phyloP scores from a whole-genome alignment of 2,329 filamentous ascomycete species.

The Apiospora sp. region DNA sequence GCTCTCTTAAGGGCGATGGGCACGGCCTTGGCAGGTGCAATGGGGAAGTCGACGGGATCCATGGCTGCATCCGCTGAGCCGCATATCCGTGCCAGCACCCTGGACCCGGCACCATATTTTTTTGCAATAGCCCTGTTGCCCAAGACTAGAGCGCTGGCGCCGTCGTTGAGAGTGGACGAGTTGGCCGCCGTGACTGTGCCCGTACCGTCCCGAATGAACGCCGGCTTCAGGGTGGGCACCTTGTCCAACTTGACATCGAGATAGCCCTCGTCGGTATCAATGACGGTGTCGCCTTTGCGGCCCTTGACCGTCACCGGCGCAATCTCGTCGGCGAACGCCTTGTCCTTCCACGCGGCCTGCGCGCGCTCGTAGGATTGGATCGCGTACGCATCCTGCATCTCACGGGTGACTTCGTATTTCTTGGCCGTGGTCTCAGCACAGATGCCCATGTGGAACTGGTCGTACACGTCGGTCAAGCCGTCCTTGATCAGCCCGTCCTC shows the following conservation, averaged over 20 bases:
- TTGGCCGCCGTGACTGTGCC: constrained; percentile 96
- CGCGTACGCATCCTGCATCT: constrained; percentile 91
- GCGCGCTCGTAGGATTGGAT: constrained; percentile 89
- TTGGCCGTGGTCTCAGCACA: constrained; percentile 96
- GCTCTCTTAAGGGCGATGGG: constrained; percentile 88
- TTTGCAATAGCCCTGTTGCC: constrained; percentile 82
- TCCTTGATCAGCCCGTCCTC: constrained; percentile 95
- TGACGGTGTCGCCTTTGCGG: constrained; percentile 81
- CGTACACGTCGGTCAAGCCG: constrained; percentile 94
- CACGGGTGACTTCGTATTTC: constrained; percentile 79
- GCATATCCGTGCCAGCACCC: constrained; percentile 87
- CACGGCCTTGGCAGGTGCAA: constrained; percentile 91
- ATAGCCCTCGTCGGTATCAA: constrained; percentile 89
- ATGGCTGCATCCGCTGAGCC: constrained; percentile 89
- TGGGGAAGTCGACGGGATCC: constrained; percentile 91
- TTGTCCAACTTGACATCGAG: constrained; percentile 88
- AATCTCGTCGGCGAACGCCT: constrained; percentile 88
- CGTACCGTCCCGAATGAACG: constrained; percentile 84
- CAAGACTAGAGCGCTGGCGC: constrained; percentile 87
- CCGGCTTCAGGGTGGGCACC: constrained; percentile 85
- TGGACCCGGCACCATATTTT: constrained; percentile 78
- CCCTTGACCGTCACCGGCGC: constrained; percentile 84
- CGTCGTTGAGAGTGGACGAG: constrained; percentile 93
- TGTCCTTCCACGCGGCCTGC: constrained; percentile 85
- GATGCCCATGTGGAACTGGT: constrained; percentile 97